Conservation (phyloP, 805 yeast genomes). For the Monosporozyma yasuniensis region DNA sequence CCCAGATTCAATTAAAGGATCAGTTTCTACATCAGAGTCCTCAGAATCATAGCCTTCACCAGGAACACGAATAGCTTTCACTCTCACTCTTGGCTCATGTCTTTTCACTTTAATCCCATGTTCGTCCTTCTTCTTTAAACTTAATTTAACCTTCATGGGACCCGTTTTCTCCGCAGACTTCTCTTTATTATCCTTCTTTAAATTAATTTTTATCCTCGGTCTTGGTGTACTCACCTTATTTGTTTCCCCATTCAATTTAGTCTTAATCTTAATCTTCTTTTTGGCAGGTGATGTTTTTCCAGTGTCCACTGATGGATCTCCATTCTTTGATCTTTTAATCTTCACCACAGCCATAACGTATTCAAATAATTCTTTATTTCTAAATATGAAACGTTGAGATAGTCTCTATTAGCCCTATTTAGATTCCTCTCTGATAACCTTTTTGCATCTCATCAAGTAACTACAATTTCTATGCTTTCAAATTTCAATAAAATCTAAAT, state of each 20-base stretch:
- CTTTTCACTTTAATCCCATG: constrained; percentile 11
- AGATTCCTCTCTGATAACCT: too few species aligned
- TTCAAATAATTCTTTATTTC: neutral
- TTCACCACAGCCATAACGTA: constrained; percentile 20
- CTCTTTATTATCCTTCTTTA: constrained; percentile 11
- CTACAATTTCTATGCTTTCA: neutral
- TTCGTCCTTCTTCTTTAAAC: constrained; percentile 18
- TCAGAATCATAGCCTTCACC: constrained; percentile 97
- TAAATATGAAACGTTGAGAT: too few species aligned
- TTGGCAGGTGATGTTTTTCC: neutral
- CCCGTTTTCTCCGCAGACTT: neutral
- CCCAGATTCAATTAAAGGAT: constrained; percentile 85
- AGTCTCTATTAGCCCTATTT: too few species aligned
- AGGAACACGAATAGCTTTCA: constrained; percentile 59
- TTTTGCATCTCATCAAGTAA: neutral
- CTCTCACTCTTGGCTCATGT: constrained; percentile 39
- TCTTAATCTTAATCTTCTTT: constrained; percentile 9
- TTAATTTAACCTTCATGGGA: constrained; percentile 18
- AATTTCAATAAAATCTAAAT: neutral
- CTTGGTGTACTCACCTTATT: constrained; percentile 3
- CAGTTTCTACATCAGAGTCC: constrained; percentile 92
- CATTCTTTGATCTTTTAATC: constrained; percentile 21
- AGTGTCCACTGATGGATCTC: constrained; percentile 1
- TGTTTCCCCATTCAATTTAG: constrained; percentile 10
- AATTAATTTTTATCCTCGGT: constrained; percentile 20